A percentile compares a stretch with the other conserved stretches of the same genome.
Conservation (phyloP, 2,329 filamentous ascomycete genomes). For the Orbilia blumenaviensis region DNA sequence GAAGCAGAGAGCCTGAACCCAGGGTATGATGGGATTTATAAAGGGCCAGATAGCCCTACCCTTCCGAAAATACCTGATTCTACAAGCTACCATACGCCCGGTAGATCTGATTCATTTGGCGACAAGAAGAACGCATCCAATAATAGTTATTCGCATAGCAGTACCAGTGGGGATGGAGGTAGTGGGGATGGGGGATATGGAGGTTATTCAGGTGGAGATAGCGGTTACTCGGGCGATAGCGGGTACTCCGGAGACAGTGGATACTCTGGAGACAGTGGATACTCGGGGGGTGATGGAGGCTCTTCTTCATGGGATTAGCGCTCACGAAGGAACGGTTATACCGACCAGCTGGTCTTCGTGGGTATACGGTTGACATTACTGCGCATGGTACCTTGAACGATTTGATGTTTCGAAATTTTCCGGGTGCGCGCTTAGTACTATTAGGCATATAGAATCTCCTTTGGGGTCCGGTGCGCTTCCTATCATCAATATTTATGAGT, state of each 20-base stretch:
- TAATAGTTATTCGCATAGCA: constrained; percentile 5
- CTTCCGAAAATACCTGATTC: neutral
- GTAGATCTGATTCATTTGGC: neutral
- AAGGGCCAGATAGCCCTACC: neutral
- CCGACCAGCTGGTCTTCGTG: neutral
- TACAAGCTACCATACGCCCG: neutral
- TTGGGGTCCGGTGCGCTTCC: neutral
- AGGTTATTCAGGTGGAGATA: neutral
- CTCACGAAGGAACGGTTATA: neutral
- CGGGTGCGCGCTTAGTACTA: neutral
- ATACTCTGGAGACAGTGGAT: neutral
- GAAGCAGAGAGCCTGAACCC: neutral
- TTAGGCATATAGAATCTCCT: neutral
- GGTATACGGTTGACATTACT: neutral
- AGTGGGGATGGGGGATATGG: neutral
- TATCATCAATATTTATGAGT: neutral
- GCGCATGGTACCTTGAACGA: neutral
- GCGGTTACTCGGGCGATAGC: neutral
- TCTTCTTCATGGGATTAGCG: constrained; percentile 8
- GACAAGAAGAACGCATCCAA: neutral
- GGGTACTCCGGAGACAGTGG: neutral
- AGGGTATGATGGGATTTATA: neutral
- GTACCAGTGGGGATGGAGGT: neutral
- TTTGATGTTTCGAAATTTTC: neutral
- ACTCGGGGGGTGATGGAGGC: neutral